Conservation (phyloP, 106 monocot genomes). For the Allium cepa region DNA sequence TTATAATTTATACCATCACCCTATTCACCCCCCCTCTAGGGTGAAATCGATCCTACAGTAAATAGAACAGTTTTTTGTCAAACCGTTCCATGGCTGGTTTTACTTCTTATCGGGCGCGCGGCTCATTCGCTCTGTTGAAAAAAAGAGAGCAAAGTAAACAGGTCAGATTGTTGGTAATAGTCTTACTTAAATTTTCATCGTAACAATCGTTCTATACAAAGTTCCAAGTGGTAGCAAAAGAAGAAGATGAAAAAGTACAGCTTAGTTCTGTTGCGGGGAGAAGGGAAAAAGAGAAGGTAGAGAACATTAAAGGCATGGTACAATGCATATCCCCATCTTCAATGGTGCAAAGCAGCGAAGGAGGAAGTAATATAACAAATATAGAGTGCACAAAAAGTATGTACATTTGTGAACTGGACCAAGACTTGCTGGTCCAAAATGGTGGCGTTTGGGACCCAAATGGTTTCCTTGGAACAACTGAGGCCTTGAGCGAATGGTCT, state of each 20-base stretch:
- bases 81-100: no score
- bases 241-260: conserved; percentile 2
- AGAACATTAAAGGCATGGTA: no score
- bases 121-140: no score
- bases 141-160: no score
- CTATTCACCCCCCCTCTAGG: no score
- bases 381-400: neutral
- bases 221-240: neutral
- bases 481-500: neutral
- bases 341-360: neutral
- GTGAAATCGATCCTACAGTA: no score
- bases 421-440: neutral
- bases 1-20: no score
- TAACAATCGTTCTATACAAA: conserved; percentile 4
- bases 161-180: no score
- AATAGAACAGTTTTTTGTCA: no score
- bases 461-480: neutral
- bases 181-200: neutral
- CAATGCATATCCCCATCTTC: neutral
- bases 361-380: neutral
- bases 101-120: no score
- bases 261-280: no score
- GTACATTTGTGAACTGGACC: neutral
- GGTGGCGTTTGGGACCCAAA: neutral
- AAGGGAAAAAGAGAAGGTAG: no score